Evolutionary conservation across 148 eudicot species (phyloP), one percentile per base, ranked within the genome.

Genomic region (Cornus florida): DNA sequence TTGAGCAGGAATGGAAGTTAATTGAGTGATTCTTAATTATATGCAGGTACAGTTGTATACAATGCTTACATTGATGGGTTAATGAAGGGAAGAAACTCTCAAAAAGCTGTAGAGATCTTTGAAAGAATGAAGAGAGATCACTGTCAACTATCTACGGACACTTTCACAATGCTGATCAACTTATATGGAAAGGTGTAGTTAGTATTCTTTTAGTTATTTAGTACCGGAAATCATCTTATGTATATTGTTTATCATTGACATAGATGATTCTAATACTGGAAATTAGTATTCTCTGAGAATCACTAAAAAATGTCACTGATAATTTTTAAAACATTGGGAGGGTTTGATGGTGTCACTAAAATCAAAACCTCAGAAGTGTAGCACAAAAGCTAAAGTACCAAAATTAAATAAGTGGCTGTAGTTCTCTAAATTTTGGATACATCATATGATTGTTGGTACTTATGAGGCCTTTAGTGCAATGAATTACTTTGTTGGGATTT

Each of bases 151-250:
- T 86, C 90, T 43, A 85, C 91, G 56, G 89, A 94, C 43, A 92
- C 98, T 65, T 94, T 90, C 84, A 94, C 98, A 41, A 90, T 91
- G 95, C 17, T 94, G 80, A 92, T 92, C 74, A 94, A 91, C 84
- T 69, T 90, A 43, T 94, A 92, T 80, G 98, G 98, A 79, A 94
- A 94, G 95, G 98, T 92, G 65, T 81, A 80, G 38, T 17, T 66
- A 38, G 31, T 72, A 33, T 56, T 22, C 48, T 35, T 35, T 35
- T 35, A 35, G 38, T 35, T 35, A 35, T 35, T 35, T 35, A 35
- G 38, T 35, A 35, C 38, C 5, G 0, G 38, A 28, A 28, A 28
- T 35, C 3, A 57, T 57, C 14, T 57, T 0, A 57, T 7, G 64
- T 16, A 2, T 57, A 5, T 10, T 57, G 64, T 14, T 57, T 1